Evolutionary conservation across 1,284 basidiomycete genomes (phyloP).

Genomic region (Puccinia novopanici): DNA sequence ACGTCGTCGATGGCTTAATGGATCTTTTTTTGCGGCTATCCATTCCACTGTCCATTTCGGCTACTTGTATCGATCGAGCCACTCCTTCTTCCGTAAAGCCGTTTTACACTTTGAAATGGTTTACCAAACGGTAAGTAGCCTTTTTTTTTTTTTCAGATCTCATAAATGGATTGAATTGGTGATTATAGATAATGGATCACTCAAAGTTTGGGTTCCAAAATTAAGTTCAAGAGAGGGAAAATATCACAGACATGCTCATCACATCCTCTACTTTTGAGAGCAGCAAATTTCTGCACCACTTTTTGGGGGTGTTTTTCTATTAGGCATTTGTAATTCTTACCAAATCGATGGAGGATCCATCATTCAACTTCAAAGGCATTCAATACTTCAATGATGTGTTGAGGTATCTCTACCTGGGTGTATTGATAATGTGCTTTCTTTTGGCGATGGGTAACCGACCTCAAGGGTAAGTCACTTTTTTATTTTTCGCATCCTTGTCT

Average conservation of each 20-base stretch:
- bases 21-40: conserved; percentile 92
- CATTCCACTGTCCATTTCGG: conserved; percentile 87
- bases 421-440: conserved; percentile 85
- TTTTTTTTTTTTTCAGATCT: too few relatives aligned
- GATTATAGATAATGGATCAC: too few relatives aligned
- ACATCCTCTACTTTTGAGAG: conserved; percentile 75
- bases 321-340: conserved; percentile 66
- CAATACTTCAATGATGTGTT: conserved; percentile 68
- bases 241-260: conserved; percentile 84
- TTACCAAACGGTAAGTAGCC: conserved; percentile 72
- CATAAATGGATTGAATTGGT: too few relatives aligned
- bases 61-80: conserved; percentile 84
- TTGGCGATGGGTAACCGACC: conserved; percentile 88
- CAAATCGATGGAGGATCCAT: conserved; percentile 68
- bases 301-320: conserved; percentile 30
- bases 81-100: conserved; percentile 78
- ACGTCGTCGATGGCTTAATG: conserved; percentile 91
- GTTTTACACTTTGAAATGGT: conserved; percentile 93
- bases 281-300: too few relatives aligned
- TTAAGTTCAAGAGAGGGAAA: too few relatives aligned
- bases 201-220: too few relatives aligned
- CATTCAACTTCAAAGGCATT: conserved; percentile 68
- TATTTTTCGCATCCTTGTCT: too few relatives aligned
- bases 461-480: conserved; percentile 67
- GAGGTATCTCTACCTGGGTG: conserved; percentile 81